Base-by-base conservation (phyloP, 2,329 filamentous ascomycete genomes). In the Amesomyces nigricolor region DNA sequence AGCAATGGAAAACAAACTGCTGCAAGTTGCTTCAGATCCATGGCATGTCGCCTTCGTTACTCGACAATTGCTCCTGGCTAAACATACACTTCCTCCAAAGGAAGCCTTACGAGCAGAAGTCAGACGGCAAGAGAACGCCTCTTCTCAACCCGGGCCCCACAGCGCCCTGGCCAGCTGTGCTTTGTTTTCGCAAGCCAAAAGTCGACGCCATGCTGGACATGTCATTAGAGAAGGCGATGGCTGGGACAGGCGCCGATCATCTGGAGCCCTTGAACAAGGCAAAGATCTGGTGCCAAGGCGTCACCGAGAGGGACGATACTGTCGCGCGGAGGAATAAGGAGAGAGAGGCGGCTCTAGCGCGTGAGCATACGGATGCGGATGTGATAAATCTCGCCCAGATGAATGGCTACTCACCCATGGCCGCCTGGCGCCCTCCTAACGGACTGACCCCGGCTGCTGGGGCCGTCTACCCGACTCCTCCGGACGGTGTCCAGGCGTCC, bases 381-480 rank as follows among this genome's bases (percentile, higher is more conserved):
- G 65, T 67, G 13, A 76, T 70, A 62, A 70, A 16, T 11, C 49
- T 69, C 22, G 73, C 68, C 55, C 72, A 68, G 50, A 63, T 75
- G 22, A 79, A 74, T 59, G 78, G 74, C 1, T 73, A 79, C 48
- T 83, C 82, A 7, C 78, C 81, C 6, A 61, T 78, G 17, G 71
- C 73, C 14, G 63, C 80, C 6, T 75, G 80, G 59, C 73, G 80
- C 62, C 70, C 78, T 38, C 78, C 75, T 60, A 75, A 73, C 47
- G 62, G 72, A 6, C 67, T 72, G 11, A 69, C 72, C 5, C 70
- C 58, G 7, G 47, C 61, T 10, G 45, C 61, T 2, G 78, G 80
- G 42, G 77, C 79, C 2, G 82, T 89, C 70, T 89, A 89, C 65
- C 86, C 84, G 8, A 89, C 86, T 5, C 86, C 86, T 2, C 86